A percentile compares a stretch with the other conserved stretches of the same genome.
Conservation (phyloP, 345 rosid genomes). For the Lumnitzera racemosa region DNA sequence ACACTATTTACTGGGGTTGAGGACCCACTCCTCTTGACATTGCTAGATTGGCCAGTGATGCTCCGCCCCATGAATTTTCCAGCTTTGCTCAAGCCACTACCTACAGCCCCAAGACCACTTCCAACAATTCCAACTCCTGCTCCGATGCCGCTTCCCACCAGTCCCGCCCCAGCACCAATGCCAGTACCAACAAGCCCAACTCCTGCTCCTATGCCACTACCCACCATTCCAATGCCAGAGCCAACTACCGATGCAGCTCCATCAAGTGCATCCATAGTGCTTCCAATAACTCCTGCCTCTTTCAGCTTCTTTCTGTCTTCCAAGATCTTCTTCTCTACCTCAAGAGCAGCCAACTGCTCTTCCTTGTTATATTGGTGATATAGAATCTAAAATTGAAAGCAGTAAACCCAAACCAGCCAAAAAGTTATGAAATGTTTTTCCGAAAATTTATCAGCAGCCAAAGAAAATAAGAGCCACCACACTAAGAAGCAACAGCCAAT, state of each 20-base stretch:
- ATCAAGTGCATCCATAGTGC: slow-evolving; percentile 78
- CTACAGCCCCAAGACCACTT: slow-evolving; percentile 68
- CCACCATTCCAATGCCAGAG: slow-evolving; percentile 53
- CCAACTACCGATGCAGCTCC: slow-evolving; percentile 55
- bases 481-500: too few species aligned
- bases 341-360: slow-evolving; percentile 78
- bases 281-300: slow-evolving; percentile 89
- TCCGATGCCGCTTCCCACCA: slow-evolving; percentile 40
- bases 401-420: neutral
- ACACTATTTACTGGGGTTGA: slow-evolving; percentile 61
- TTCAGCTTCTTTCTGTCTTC: slow-evolving; percentile 79
- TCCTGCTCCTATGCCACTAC: slow-evolving; percentile 56
- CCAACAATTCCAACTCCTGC: slow-evolving; percentile 39
- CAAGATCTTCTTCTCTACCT: slow-evolving; percentile 77
- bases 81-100: slow-evolving; percentile 78
- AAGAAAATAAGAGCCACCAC: too few species aligned
- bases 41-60: slow-evolving; percentile 64
- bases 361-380: slow-evolving; percentile 71
- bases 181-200: slow-evolving; percentile 76
- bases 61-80: slow-evolving; percentile 86
- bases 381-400: slow-evolving; percentile 29
- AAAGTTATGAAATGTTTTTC: neutral
- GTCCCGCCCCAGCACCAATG: slow-evolving; percentile 62
- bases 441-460: too few species aligned
- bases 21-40: slow-evolving; percentile 50